These are phyloP conservation scores for Russula ochroleuca DNA, from an alignment of 768 basidiomycete species.

Conservation along the genomic window DNA sequence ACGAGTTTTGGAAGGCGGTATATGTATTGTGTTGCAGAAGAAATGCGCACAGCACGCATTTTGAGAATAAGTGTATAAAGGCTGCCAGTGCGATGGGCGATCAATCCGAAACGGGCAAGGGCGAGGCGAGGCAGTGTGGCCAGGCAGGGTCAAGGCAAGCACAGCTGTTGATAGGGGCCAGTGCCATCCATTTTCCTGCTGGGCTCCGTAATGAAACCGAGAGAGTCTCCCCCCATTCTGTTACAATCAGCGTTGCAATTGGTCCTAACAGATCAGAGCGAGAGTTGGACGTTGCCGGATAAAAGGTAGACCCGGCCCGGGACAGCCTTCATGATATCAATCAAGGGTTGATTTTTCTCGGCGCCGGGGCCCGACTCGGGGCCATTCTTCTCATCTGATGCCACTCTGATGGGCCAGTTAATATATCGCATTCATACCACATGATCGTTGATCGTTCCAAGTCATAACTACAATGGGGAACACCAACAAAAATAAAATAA, in stretches of 20 bases:
- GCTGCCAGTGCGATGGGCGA: conserved; percentile 2
- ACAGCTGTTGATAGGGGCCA: conserved; percentile 18
- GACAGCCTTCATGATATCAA: not conserved
- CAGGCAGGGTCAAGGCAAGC: not conserved
- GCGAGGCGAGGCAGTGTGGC: not conserved
- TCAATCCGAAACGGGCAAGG: conserved; percentile 9
- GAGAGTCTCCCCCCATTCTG: not conserved
- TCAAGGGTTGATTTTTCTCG: not conserved
- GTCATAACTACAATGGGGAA: not conserved
- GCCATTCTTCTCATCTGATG: conserved; percentile 12
- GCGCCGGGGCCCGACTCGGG: not conserved
- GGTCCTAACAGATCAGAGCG: not conserved
- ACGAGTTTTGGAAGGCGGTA: conserved; percentile 12
- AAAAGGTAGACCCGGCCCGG: not conserved
- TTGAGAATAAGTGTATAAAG: conserved; percentile 4
- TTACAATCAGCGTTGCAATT: not conserved
- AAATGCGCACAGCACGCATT: conserved; percentile 24
- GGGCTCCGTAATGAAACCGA: conserved; percentile 1
- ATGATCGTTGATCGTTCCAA: not conserved
- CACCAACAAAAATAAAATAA: not conserved
- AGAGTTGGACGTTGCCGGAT: not conserved
- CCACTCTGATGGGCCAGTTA: conserved; percentile 5
- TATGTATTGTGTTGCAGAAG: conserved; percentile 6
- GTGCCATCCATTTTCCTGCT: not conserved
- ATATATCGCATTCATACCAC: conserved; percentile 11